Evolutionary conservation across 129 eudicot species (phyloP), one percentile per base, ranked within the genome.

Genomic region (Centaurea solstitialis): DNA sequence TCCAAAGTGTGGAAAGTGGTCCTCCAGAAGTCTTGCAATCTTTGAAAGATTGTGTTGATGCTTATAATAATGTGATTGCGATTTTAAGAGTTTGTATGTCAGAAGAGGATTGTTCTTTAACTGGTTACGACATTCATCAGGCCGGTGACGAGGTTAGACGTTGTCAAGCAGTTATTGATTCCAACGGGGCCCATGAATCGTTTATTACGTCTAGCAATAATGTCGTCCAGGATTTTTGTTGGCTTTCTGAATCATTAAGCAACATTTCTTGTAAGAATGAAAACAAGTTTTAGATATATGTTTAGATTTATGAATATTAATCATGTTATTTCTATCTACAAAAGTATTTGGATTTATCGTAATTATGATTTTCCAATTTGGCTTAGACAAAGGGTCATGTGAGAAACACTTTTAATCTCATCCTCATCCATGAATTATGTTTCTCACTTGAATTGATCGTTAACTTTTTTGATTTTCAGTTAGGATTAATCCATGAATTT

Each of bases 141-240:
- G 85, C 80, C 7, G 80, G 45, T 1, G 85, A 81, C 0, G 85
- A 75, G 7, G 80, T 81, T 9, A 68, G 18, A n/a, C 43, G 72
- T 68, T 81, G 85, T 75, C 85, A 81, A 81, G 7, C 4, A 3
- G 5, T 64, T 26, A 53, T 12, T 13, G 84, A 80, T 65, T 26
- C 37, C 2, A 80, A 80, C 10, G 50, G 78, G 8, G 84, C 84
- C 40, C 84, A 65, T 41, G 84, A 7, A 39, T 80, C 84, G 50
- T 80, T 73, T 62, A 80, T 80, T 23, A 73, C 84, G 9, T 26
- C 23, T 41, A 64, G 68, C 4, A 80, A 80, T 9, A 28, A 23
- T 4, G 17, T 73, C 5, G 41, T 35, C 0, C 24, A 0, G 0
- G 28, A 73, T 8, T 12, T 23, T 73, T 73, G 74, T 80, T 21